Conservation (phyloP, 2,329 filamentous ascomycete species). For the Penicillium aurantiogriseum region DNA sequence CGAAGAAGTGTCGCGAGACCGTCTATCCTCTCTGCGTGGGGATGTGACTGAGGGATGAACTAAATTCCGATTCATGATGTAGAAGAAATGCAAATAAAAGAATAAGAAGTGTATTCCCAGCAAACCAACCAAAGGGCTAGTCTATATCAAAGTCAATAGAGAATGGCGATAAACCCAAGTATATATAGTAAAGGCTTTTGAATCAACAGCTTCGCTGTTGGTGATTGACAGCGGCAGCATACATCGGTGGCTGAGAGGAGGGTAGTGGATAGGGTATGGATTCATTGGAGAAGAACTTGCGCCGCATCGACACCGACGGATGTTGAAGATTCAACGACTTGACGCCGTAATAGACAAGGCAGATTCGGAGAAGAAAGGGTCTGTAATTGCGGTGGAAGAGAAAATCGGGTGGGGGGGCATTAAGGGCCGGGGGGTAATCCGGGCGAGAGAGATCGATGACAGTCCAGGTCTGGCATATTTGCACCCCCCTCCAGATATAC, state of each 20-base stretch:
- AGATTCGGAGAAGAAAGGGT: conserved; percentile 30
- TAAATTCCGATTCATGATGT: conserved; percentile 16
- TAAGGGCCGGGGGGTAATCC: conserved; percentile 20
- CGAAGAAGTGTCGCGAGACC: conserved; percentile 16
- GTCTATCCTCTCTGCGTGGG: conserved; percentile 13
- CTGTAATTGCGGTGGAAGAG: conserved; percentile 28
- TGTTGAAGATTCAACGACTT: conserved; percentile 27
- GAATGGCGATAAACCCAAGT: conserved; percentile 15
- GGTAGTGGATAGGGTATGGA: conserved; percentile 24
- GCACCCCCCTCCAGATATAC: conserved; percentile 1
- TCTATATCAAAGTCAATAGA: conserved; percentile 13
- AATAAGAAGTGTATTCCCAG: conserved; percentile 1
- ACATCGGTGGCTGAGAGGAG: conserved; percentile 31
- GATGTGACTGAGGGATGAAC: conserved; percentile 5
- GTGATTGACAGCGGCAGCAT: conserved; percentile 21
- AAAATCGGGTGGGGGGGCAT: conserved; percentile 18
- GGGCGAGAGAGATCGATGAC: conserved; percentile 26
- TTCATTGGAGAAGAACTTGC: conserved; percentile 29
- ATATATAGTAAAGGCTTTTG: conserved; percentile 26
- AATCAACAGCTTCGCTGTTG: conserved; percentile 27
- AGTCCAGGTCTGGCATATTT: conserved; percentile 28
- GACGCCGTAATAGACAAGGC: conserved; percentile 37
- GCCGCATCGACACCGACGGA: conserved; percentile 27
- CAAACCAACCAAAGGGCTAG: conserved; percentile 9
- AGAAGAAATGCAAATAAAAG: conserved; percentile 6